A percentile compares a stretch with the other conserved stretches of the same genome.
Evolutionary conservation across 2,329 filamentous ascomycete genomes (phyloP).

Genomic region (Epichloe sylvatica): DNA sequence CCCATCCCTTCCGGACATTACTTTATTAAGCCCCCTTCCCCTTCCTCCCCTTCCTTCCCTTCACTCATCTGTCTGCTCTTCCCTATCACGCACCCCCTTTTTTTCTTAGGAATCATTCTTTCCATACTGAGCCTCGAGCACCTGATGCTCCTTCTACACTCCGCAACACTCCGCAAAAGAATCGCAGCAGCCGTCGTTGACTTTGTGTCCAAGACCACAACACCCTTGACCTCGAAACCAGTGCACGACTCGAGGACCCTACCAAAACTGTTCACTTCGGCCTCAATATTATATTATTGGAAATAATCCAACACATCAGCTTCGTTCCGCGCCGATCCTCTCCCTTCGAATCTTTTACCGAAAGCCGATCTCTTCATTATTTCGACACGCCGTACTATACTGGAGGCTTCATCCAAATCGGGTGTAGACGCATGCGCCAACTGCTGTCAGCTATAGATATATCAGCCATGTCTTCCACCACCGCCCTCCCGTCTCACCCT

Average conservation of each 20-base stretch:
- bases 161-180: not conserved
- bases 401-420: not conserved
- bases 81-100: not conserved
- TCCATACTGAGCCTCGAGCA: too few species aligned
- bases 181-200: not conserved
- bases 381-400: not conserved
- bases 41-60: not conserved
- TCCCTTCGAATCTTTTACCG: not conserved
- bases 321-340: not conserved
- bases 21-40: constrained; percentile 5
- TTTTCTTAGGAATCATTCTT: not conserved
- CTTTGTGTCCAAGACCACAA: not conserved
- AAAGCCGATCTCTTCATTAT: not conserved
- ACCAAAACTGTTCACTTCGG: not conserved
- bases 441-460: constrained; percentile 1
- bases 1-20: constrained; percentile 4
- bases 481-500: constrained; percentile 8
- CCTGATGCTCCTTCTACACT: not conserved
- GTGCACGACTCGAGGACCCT: not conserved
- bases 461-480: constrained; percentile 7
- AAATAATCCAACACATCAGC: not conserved
- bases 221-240: not conserved
- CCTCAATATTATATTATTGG: not conserved
- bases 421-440: not conserved
- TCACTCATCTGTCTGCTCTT: not conserved